Base-by-base conservation (phyloP, 2,329 filamentous ascomycete species). In the Fusarium clavum region DNA sequence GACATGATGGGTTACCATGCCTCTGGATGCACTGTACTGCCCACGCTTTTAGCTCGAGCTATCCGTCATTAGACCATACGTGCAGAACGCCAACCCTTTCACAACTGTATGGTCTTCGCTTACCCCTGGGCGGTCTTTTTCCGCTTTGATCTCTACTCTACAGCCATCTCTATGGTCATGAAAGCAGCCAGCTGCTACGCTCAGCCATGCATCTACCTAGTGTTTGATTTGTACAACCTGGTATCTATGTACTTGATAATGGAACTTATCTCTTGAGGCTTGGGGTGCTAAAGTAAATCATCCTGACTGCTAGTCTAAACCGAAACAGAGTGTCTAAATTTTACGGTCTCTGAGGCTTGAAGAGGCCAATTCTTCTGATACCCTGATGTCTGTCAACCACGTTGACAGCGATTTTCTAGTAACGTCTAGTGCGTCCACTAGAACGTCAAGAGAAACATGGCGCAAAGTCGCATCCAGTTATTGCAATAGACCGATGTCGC, bases 381-480 rank as follows among this genome's bases (percentile, higher is more conserved):
- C 9, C 43, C 46, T 63, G 27, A 29, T 27, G 25, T 22, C 27
- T 24, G 20, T 29, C 29, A 48, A 24, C 14, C 24, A 41, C 44
- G 20, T 64, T 27, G 27, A 40, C 30, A 34, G 41, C 20, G 18
- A 27, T 41, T 43, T 27, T 41, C 41, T 16, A 22, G 51, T 52
- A 70, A 41, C 27, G 40, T 24, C 25, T 43, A 55, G 54, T 44
- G 34, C 49, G 29, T 49, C 52, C 61, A 52, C 67, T 59, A 70
- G 67, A 70, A 70, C 49, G 52, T 24, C 32, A 53, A 47, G 32
- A 70, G 67, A 68, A 70, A 64, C 57, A 48, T 56, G 49, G 51
- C 67, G 62, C 45, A 64, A 43, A 64, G 30, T 53, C 51, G 45
- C 18, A 49, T 24, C 20, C 29, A 24, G 20, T 56, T 45, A 12